phyloP scores from a whole-genome alignment of 441 rosid genomes.

The Bocquillonia castaneifolia region DNA sequence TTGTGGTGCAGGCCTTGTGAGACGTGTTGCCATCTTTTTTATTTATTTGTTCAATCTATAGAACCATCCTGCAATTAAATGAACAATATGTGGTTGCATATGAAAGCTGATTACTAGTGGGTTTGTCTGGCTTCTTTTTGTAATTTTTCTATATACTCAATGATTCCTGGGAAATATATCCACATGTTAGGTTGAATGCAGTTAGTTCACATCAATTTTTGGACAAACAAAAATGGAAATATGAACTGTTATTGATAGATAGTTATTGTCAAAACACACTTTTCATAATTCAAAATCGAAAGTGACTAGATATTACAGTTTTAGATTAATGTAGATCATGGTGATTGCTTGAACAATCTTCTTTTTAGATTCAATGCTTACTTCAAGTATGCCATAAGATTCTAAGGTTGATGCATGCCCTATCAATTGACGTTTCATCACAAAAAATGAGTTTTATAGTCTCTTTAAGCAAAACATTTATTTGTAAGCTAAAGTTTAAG shows the following conservation, averaged over 20 bases:
- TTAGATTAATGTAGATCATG: not conserved
- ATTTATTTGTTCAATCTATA: not conserved
- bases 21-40: not conserved
- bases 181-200: not conserved
- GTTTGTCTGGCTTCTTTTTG: not conserved
- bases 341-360: not conserved
- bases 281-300: not conserved
- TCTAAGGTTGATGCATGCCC: too few relatives aligned
- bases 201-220: not conserved
- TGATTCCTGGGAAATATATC: not conserved
- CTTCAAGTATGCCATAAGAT: not conserved
- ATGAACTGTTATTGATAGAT: too few relatives aligned
- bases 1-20: not conserved
- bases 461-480: too few relatives aligned
- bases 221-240: not conserved
- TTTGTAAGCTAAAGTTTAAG: too few relatives aligned
- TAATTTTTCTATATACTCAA: not conserved
- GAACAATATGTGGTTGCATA: not conserved
- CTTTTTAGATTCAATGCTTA: not conserved
- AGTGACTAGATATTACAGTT: not conserved
- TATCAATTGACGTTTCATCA: too few relatives aligned
- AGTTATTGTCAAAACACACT: too few relatives aligned
- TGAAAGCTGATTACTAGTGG: not conserved
- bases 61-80: conserved; percentile 13
- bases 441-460: too few relatives aligned